These are phyloP conservation scores for Posidonia australis DNA, from an alignment of 106 monocot genomes.

Conservation along the genomic window DNA sequence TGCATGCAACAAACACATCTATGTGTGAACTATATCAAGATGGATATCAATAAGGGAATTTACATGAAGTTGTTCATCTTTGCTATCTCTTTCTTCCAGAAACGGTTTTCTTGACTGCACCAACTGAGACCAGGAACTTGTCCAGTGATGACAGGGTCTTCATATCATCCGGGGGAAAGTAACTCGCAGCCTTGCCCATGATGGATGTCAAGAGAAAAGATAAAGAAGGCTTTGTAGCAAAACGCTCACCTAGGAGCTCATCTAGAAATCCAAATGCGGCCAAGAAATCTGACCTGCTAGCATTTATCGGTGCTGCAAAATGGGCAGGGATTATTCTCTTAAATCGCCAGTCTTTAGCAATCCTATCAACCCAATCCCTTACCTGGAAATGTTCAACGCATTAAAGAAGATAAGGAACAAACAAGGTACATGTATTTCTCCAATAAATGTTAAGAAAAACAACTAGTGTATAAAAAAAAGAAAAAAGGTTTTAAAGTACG, in stretches of 20 bases:
- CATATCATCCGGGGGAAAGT: slow-evolving; percentile 96
- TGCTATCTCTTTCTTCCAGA: slow-evolving; percentile 48
- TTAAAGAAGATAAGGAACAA: too few relatives aligned
- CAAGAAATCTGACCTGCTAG: slow-evolving; percentile 62
- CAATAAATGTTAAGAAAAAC: too few relatives aligned
- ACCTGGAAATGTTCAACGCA: too few relatives aligned
- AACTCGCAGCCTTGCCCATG: slow-evolving; percentile 81
- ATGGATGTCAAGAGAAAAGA: slow-evolving; percentile 61
- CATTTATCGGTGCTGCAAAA: slow-evolving; percentile 81
- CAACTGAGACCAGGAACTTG: slow-evolving; percentile 83
- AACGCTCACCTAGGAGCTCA: slow-evolving; percentile 50
- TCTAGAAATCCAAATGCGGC: slow-evolving; percentile 83
- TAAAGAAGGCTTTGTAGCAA: slow-evolving; percentile 34
- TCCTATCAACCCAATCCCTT: slow-evolving; percentile 77
- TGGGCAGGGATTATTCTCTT: slow-evolving; percentile 87
- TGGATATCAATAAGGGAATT: too few relatives aligned
- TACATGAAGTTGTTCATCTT: neutral
- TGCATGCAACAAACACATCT: too few relatives aligned
- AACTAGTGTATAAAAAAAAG: too few relatives aligned
- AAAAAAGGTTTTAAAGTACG: too few relatives aligned
- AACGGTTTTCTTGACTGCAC: slow-evolving; percentile 89
- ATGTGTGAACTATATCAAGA: too few relatives aligned
- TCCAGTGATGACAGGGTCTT: slow-evolving; percentile 90
- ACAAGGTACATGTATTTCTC: too few relatives aligned
- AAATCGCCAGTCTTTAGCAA: slow-evolving; percentile 81